These are phyloP conservation scores for Solanum pimpinellifolium DNA, from an alignment of 257 asterid species.

Conservation along the genomic window DNA sequence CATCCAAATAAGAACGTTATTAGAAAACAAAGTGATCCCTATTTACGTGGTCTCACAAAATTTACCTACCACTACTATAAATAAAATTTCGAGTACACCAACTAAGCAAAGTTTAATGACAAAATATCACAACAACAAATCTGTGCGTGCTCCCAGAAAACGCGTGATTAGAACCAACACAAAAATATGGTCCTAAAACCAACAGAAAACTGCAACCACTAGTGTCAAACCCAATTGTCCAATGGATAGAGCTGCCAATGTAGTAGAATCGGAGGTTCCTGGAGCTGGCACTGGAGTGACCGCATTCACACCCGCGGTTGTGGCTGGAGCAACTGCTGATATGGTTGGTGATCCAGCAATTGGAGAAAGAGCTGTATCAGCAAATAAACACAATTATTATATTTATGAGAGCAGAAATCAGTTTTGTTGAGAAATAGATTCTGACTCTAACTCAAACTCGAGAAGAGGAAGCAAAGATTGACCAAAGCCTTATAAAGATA, in stretches of 20 bases:
- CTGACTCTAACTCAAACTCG: background rate
- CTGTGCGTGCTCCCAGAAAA: background rate
- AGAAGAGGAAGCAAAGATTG: background rate
- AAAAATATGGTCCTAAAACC: conserved; percentile 4
- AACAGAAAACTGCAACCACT: conserved; percentile 6
- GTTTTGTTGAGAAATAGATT: background rate
- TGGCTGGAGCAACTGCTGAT: conserved; percentile 21
- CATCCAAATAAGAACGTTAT: background rate
- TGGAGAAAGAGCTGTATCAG: conserved; percentile 43
- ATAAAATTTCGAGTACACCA: background rate
- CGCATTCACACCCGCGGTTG: conserved; percentile 10
- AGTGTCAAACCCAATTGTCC: conserved; percentile 6
- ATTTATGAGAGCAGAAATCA: background rate
- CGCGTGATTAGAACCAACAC: background rate
- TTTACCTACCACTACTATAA: background rate
- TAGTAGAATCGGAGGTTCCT: conserved; percentile 26
- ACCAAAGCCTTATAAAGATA: background rate
- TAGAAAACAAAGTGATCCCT: background rate
- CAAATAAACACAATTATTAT: background rate
- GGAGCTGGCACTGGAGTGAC: conserved; percentile 36
- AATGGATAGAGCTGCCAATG: conserved; percentile 4
- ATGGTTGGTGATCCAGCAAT: conserved; percentile 29
- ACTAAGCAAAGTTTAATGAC: background rate
- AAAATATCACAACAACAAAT: background rate
- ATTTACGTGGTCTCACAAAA: background rate